Conservation (phyloP, 2,329 filamentous ascomycete genomes). For the Diplodia scrobiculata region DNA sequence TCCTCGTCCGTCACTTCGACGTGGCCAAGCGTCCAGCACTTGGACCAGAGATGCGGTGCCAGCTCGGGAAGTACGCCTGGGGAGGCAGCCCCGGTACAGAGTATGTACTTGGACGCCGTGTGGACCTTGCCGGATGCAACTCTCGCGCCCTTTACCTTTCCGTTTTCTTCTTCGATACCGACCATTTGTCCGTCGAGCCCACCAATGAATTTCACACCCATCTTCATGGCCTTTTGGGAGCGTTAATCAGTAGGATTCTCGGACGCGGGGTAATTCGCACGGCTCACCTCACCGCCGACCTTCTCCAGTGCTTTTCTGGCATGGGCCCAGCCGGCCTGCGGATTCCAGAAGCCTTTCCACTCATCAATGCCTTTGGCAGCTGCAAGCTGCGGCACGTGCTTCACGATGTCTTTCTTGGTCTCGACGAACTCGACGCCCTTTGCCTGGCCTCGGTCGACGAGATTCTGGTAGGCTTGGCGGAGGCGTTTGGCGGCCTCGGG, state of each 20-base stretch:
- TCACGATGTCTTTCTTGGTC: conserved; percentile 28
- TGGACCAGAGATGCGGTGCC: conserved; percentile 33
- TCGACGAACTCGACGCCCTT: conserved; percentile 30
- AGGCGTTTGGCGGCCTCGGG: conserved; percentile 29
- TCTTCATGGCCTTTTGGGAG: conserved; percentile 26
- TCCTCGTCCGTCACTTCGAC: conserved; percentile 38
- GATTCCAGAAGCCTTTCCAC: conserved; percentile 35
- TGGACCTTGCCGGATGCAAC: conserved; percentile 30
- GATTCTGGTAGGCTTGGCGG: conserved; percentile 31
- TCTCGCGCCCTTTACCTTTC: conserved; percentile 27
- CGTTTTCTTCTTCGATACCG: conserved; percentile 27
- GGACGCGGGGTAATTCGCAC: conserved; percentile 32
- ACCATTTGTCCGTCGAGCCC: conserved; percentile 32
- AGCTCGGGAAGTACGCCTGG: conserved; percentile 32
- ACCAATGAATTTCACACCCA: conserved; percentile 31
- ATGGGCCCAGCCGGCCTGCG: conserved; percentile 34
- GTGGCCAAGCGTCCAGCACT: conserved; percentile 37
- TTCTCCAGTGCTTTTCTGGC: conserved; percentile 30
- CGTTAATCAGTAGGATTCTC: not conserved
- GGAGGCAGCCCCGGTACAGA: conserved; percentile 31
- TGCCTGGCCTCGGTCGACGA: conserved; percentile 25
- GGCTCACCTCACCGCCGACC: conserved; percentile 31
- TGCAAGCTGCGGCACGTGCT: conserved; percentile 30
- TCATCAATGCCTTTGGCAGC: conserved; percentile 26
- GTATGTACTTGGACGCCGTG: conserved; percentile 31